phyloP scores from a whole-genome alignment of 2,329 filamentous ascomycete species.

The Ophiostoma triangulosporum region DNA sequence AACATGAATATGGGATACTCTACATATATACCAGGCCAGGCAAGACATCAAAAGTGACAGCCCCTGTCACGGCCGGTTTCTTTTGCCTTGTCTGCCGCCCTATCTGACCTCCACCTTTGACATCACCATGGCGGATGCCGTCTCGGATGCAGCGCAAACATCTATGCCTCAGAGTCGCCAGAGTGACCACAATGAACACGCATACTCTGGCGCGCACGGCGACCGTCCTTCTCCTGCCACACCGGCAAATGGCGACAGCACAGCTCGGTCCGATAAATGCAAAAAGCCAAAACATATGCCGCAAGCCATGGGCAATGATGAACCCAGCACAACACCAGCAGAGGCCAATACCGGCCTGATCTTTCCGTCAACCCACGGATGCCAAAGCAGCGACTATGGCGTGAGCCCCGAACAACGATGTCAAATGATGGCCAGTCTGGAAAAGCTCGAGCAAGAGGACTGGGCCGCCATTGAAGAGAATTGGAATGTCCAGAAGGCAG shows the following conservation, averaged over 20 bases:
- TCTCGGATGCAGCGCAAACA: neutral
- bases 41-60: neutral
- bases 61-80: neutral
- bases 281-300: neutral
- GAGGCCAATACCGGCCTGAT: neutral
- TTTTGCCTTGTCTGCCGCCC: neutral
- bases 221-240: neutral
- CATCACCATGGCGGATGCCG: neutral
- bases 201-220: neutral
- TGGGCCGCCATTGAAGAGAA: slow-evolving; percentile 27
- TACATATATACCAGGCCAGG: neutral
- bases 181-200: neutral
- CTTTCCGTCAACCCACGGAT: neutral
- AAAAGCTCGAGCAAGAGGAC: neutral
- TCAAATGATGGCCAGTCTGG: neutral
- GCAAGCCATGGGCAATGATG: neutral
- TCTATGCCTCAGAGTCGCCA: neutral
- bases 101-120: neutral
- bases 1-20: no score
- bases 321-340: neutral
- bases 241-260: neutral
- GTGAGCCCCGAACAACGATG: neutral
- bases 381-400: neutral
- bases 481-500: slow-evolving; percentile 16
- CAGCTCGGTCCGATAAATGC: neutral